phyloP scores from a whole-genome alignment of 768 basidiomycete genomes.

The Gymnopilus junonius region DNA sequence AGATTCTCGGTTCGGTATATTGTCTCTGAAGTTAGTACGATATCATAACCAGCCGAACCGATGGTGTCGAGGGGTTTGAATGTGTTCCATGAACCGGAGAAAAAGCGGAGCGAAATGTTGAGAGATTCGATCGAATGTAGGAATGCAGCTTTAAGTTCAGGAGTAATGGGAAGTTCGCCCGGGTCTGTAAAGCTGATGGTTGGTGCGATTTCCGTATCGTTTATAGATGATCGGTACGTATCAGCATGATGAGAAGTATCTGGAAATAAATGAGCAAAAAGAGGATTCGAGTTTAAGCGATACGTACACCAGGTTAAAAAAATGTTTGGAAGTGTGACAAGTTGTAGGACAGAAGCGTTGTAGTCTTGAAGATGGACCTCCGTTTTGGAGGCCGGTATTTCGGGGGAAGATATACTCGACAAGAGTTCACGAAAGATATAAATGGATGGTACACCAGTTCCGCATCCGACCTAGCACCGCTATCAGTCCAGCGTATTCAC shows the following conservation, averaged over 20 bases:
- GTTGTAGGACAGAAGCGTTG: constrained; percentile 78
- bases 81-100: constrained; percentile 79
- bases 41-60: constrained; percentile 53
- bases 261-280: constrained; percentile 27
- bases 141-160: constrained; percentile 69
- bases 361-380: constrained; percentile 90
- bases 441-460: constrained; percentile 85
- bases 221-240: constrained; percentile 42
- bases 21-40: constrained; percentile 91
- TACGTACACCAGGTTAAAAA: constrained; percentile 82
- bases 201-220: constrained; percentile 33
- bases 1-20: constrained; percentile 80
- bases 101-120: constrained; percentile 71
- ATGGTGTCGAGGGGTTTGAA: constrained; percentile 42
- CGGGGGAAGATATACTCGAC: constrained; percentile 23
- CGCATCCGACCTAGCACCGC: constrained; percentile 79
- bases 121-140: constrained; percentile 53
- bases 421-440: constrained; percentile 72
- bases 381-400: constrained; percentile 34
- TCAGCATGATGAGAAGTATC: constrained; percentile 66
- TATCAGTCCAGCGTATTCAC: neutral
- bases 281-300: neutral
- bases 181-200: constrained; percentile 37
- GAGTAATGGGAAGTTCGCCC: constrained; percentile 70
- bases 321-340: constrained; percentile 81